Conservation (phyloP, 371 early-diverging fungal genomes). For the Mucor plumbeus region DNA sequence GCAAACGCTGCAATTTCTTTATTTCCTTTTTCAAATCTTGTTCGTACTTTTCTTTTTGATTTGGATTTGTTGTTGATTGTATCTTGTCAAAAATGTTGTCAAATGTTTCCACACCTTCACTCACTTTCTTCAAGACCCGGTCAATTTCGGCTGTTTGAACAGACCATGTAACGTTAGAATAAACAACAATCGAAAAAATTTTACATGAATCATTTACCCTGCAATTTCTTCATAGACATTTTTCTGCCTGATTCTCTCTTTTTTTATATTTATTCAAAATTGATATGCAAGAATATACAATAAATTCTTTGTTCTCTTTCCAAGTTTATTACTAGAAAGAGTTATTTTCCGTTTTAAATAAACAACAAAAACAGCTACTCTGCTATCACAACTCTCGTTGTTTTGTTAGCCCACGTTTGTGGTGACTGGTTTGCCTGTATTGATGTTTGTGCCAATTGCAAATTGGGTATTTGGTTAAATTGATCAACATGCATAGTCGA, state of each 20-base stretch:
- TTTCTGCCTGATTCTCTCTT: not conserved
- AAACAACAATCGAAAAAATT: not conserved
- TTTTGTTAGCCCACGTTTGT: constrained; percentile 3
- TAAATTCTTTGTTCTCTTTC: not conserved
- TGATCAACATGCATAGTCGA: not conserved
- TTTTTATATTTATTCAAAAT: constrained; percentile 1
- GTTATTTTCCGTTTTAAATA: constrained; percentile 6
- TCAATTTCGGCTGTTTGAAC: constrained; percentile 55
- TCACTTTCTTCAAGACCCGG: constrained; percentile 92
- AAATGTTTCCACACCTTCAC: constrained; percentile 95
- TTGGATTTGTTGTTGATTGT: constrained; percentile 73
- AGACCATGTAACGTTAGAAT: not conserved
- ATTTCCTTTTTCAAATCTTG: constrained; percentile 97
- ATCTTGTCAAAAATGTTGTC: constrained; percentile 92
- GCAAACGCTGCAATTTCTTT: constrained; percentile 93
- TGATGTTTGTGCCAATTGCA: constrained; percentile 1
- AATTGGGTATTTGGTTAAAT: not conserved
- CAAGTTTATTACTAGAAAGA: not conserved
- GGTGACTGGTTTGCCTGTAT: constrained; percentile 3
- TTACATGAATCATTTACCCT: constrained; percentile 15
- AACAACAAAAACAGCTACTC: not conserved
- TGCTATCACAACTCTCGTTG: not conserved
- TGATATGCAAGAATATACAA: not conserved
- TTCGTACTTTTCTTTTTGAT: constrained; percentile 97
- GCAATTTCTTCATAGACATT: constrained; percentile 34